Conservation (phyloP, 805 yeast species). For the Metschnikowia proteae region DNA sequence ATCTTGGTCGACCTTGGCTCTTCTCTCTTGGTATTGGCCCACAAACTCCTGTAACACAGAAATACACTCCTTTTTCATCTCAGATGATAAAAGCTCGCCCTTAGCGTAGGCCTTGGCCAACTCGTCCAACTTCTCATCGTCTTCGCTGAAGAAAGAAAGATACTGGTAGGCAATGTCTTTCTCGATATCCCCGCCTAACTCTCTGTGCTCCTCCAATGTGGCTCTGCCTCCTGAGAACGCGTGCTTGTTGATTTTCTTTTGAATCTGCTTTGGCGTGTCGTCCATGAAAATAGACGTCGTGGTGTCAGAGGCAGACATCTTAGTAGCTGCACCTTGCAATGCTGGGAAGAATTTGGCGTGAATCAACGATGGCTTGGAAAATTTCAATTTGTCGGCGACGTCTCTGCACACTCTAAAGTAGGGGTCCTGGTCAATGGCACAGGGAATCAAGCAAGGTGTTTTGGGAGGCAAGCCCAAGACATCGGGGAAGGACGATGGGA, state of each 20-base stretch:
- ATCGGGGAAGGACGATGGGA: constrained; percentile 94
- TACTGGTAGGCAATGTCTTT: constrained; percentile 95
- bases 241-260: constrained; percentile 91
- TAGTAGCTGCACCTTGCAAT: constrained; percentile 90
- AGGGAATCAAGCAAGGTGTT: constrained; percentile 95
- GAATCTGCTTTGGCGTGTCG: constrained; percentile 87
- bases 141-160: constrained; percentile 82
- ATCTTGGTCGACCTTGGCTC: constrained; percentile 61
- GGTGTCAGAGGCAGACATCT: constrained; percentile 94
- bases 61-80: constrained; percentile 85
- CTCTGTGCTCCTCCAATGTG: constrained; percentile 85
- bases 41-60: constrained; percentile 77
- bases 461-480: constrained; percentile 81
- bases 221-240: constrained; percentile 95
- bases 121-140: constrained; percentile 70
- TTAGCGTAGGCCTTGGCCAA: constrained; percentile 62
- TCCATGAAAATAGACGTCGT: constrained; percentile 92
- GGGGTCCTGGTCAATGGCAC: constrained; percentile 99
- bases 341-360: constrained; percentile 98
- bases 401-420: constrained; percentile 97
- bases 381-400: constrained; percentile 90
- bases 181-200: constrained; percentile 89
- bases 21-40: constrained; percentile 73
- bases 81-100: constrained; percentile 89
- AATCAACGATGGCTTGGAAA: constrained; percentile 83